phyloP scores from a whole-genome alignment of 495 filamentous ascomycete species.

The Penicillium psychrofluorescens region DNA sequence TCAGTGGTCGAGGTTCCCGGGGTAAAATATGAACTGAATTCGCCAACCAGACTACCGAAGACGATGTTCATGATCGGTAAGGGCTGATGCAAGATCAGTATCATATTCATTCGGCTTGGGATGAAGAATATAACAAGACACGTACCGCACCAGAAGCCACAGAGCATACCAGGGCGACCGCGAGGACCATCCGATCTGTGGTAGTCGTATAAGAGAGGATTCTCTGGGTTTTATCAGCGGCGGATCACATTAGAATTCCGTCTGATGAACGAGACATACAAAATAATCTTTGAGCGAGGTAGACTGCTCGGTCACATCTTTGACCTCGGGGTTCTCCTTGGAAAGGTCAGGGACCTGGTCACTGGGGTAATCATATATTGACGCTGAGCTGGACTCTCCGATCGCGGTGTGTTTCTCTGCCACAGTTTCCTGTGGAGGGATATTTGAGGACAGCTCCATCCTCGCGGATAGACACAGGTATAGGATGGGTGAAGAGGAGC shows the following conservation, averaged over 20 bases:
- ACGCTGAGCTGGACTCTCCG: not conserved
- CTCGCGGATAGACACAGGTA: too few relatives aligned
- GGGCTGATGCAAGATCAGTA: conserved; percentile 8
- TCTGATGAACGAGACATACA: not conserved
- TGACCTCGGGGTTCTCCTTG: not conserved
- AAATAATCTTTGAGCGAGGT: conserved; percentile 1
- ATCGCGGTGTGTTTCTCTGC: not conserved
- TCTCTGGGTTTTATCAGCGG: not conserved
- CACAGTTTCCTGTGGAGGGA: too few relatives aligned
- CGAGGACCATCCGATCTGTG: conserved; percentile 61
- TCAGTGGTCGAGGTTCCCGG: conserved; percentile 14
- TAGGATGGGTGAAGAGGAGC: too few relatives aligned
- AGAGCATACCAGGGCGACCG: conserved; percentile 47
- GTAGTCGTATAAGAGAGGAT: conserved; percentile 58
- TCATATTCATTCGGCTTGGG: not conserved
- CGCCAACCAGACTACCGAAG: conserved; percentile 30
- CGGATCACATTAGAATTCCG: too few relatives aligned
- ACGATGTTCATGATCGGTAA: conserved; percentile 42
- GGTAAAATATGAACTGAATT: conserved; percentile 25
- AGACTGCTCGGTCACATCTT: not conserved
- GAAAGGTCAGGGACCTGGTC: not conserved
- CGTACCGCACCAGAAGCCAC: conserved; percentile 59
- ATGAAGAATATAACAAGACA: not conserved
- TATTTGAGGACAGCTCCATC: too few relatives aligned
- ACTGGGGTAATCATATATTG: not conserved